Conservation (phyloP, 805 yeast genomes). For the Jamesozyma rosinii region DNA sequence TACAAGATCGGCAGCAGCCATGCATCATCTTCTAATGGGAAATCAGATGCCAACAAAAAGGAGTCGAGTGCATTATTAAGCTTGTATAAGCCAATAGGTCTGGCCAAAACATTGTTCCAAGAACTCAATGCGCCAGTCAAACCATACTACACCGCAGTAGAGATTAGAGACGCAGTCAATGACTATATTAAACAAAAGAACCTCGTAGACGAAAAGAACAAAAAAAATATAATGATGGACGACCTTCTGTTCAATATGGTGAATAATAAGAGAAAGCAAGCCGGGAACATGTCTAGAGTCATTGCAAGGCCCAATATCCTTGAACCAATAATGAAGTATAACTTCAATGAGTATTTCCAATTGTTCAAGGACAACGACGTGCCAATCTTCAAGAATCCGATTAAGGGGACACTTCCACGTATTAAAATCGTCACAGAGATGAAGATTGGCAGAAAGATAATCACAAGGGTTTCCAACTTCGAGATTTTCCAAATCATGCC, state of each 20-base stretch:
- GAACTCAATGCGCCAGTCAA: conserved; percentile 32
- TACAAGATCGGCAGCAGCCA: conserved; percentile 38
- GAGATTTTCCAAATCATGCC: conserved; percentile 61
- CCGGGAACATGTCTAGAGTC: conserved; percentile 26
- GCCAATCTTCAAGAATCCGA: conserved; percentile 39
- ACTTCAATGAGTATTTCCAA: conserved; percentile 42
- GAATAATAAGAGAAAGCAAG: conserved; percentile 15
- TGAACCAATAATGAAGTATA: conserved; percentile 35
- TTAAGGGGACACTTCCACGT: conserved; percentile 60
- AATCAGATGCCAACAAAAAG: conserved; percentile 18
- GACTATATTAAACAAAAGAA: conserved; percentile 47
- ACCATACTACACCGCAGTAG: conserved; percentile 40
- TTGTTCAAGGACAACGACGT: conserved; percentile 31
- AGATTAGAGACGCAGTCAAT: conserved; percentile 45
- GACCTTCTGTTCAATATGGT: conserved; percentile 39
- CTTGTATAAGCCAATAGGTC: conserved; percentile 49
- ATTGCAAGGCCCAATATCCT: conserved; percentile 38
- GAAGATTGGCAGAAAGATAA: conserved; percentile 71
- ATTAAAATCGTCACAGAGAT: conserved; percentile 61
- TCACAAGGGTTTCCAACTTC: conserved; percentile 63
- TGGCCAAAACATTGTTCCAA: conserved; percentile 40
- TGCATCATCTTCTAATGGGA: not conserved
- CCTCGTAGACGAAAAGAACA: conserved; percentile 44
- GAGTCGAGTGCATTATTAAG: conserved; percentile 28
- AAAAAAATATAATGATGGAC: conserved; percentile 48